A percentile compares a stretch with the other conserved stretches of the same genome.
These are phyloP conservation scores for Sphagnurus paluster DNA, from an alignment of 1,284 basidiomycete genomes.

Conservation along the genomic window DNA sequence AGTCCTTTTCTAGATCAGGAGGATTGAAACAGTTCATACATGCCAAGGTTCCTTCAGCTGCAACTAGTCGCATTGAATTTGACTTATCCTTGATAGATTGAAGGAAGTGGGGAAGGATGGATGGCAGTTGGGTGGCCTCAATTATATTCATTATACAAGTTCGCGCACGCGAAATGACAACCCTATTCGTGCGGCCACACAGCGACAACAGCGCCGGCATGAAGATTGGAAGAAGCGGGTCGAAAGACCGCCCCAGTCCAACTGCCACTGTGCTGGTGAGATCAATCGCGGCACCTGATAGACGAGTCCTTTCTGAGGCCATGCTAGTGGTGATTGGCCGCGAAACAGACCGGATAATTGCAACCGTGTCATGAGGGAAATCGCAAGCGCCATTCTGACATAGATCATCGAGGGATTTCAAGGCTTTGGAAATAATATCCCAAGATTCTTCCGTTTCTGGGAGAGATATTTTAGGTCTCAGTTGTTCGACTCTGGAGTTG, in stretches of 20 bases:
- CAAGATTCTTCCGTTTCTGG: constrained; percentile 82
- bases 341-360: constrained; percentile 53
- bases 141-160: constrained; percentile 62
- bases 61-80: constrained; percentile 57
- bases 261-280: constrained; percentile 56
- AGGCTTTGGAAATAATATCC: constrained; percentile 67
- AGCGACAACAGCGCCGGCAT: constrained; percentile 69
- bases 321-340: constrained; percentile 62
- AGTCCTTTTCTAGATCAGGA: constrained; percentile 69
- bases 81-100: constrained; percentile 73
- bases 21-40: constrained; percentile 76
- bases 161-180: constrained; percentile 68
- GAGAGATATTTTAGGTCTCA: constrained; percentile 48
- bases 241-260: constrained; percentile 63
- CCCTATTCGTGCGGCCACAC: constrained; percentile 80
- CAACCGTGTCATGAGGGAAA: constrained; percentile 55
- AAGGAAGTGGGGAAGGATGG: constrained; percentile 62
- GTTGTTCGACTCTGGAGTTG: constrained; percentile 35
- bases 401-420: constrained; percentile 55
- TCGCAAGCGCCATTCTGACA: constrained; percentile 58
- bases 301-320: constrained; percentile 74
- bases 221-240: constrained; percentile 67
- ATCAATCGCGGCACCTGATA: constrained; percentile 75
- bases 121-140: constrained; percentile 68
- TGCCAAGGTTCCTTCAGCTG: constrained; percentile 61